phyloP scores from a whole-genome alignment of 306 rosid genomes.

The Senna tora region DNA sequence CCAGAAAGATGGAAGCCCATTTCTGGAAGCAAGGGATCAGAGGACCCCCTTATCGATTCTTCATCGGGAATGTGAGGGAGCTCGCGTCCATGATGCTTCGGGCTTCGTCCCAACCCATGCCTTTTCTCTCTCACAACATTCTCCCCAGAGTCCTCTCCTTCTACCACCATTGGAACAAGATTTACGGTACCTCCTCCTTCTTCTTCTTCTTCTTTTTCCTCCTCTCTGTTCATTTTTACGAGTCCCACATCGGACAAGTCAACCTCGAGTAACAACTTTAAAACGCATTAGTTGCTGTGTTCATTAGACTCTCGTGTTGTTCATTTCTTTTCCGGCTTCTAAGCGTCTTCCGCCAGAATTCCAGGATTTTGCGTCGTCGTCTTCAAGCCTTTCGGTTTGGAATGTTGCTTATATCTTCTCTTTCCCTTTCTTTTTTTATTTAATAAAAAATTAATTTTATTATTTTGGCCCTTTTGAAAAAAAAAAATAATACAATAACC shows the following conservation, averaged over 20 bases:
- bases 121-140: conserved; percentile 84
- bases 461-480: neutral
- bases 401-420: conserved; percentile 31
- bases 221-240: too few species aligned
- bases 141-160: conserved; percentile 92
- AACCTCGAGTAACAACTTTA: too few species aligned
- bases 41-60: conserved; percentile 94
- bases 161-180: conserved; percentile 95
- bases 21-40: conserved; percentile 82
- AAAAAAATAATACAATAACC: conserved; percentile 42
- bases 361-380: conserved; percentile 56
- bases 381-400: conserved; percentile 67
- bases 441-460: too few species aligned
- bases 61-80: conserved; percentile 88
- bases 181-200: conserved; percentile 62
- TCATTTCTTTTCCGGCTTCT: conserved; percentile 40
- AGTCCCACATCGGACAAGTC: too few species aligned
- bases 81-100: conserved; percentile 76
- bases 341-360: conserved; percentile 49
- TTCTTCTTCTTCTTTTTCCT: neutral
- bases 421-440: neutral
- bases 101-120: conserved; percentile 93
- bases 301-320: too few species aligned
- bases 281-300: too few species aligned
- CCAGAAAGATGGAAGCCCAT: conserved; percentile 72